A percentile compares a stretch with the other conserved stretches of the same genome.
These are phyloP conservation scores for Solanum bulbocastanum DNA, from an alignment of 257 asterid genomes.

Conservation along the genomic window DNA sequence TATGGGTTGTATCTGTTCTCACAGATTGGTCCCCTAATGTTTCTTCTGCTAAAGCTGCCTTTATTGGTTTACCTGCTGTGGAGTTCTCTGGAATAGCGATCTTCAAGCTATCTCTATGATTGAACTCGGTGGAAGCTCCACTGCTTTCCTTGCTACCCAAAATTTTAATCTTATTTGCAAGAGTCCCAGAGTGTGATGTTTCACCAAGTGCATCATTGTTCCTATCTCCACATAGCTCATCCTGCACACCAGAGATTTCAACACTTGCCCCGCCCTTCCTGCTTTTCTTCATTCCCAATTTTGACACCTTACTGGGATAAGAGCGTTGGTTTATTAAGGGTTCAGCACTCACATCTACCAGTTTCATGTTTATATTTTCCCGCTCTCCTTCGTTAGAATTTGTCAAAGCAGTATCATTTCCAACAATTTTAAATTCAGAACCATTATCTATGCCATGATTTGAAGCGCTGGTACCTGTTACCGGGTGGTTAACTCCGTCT, in stretches of 20 bases:
- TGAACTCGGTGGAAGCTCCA: constrained; percentile 2
- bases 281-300: neutral
- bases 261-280: neutral
- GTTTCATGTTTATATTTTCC: neutral
- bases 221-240: constrained; percentile 6
- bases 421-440: neutral
- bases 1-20: neutral
- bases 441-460: neutral
- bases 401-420: neutral
- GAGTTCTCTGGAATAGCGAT: constrained; percentile 2
- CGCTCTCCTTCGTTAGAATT: constrained; percentile 8
- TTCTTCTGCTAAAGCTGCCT: constrained; percentile 4
- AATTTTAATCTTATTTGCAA: constrained; percentile 1
- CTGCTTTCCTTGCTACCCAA: constrained; percentile 5
- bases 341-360: neutral
- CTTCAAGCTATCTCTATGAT: constrained; percentile 5
- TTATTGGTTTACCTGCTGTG: constrained; percentile 1
- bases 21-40: neutral
- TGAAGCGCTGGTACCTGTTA: neutral
- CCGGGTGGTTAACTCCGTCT: constrained; percentile 3
- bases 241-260: constrained; percentile 10
- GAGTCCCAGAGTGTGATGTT: constrained; percentile 3
- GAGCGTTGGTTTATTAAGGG: neutral
- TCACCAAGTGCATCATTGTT: constrained; percentile 4
- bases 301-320: neutral